Base-by-base conservation (phyloP, 1,284 basidiomycete species). In the Gomphus bonarii region DNA sequence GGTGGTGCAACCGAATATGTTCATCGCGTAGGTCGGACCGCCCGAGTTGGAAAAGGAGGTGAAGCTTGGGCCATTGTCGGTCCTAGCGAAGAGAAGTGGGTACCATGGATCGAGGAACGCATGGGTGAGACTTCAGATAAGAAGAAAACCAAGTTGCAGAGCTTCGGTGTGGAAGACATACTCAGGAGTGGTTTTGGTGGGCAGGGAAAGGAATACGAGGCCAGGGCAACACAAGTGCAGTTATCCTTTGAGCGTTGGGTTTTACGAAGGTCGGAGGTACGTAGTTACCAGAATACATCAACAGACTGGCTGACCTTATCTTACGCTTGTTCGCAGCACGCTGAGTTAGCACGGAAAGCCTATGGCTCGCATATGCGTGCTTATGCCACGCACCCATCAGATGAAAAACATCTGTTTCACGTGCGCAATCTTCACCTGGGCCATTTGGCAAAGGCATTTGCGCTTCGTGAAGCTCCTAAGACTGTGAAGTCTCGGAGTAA, bases 1-100 rank as follows among this genome's bases (percentile, higher is more conserved):
- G 91, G 94, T 14, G 95, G 97, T 2, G 87, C 88, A 16, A 97
- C 89, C 22, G 97, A 99, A 70, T 99, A 99, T 65, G 85, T 99
- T 5, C 97, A 99, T 72, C 82, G 97, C 48, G 91, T 99, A 6
- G 97, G 97, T 28, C 85, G 97, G 60, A 99, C 97, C 1, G 97
- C 97, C 9, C 91, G 97, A 69, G 95, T 88, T 1, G 97, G 97
- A 18, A 89, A 77, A 60, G 75, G 78, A 11, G 86, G 86, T 50
- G 91, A 98, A 70, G 91, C 92, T 2, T 99, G 95, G 94, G 86
- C 88, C 61, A 84, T 99, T 60, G 83, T 99, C 38, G 73, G 85
- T 1, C 93, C 93, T 0, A 89, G 83, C 60, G 97, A 99, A 71
- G 70, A 75, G 2, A 86, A 80, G 35, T 98, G 95, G 95, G 84